Evolutionary conservation across 1,284 basidiomycete genomes (phyloP).

Genomic region (Ustilago curta): DNA sequence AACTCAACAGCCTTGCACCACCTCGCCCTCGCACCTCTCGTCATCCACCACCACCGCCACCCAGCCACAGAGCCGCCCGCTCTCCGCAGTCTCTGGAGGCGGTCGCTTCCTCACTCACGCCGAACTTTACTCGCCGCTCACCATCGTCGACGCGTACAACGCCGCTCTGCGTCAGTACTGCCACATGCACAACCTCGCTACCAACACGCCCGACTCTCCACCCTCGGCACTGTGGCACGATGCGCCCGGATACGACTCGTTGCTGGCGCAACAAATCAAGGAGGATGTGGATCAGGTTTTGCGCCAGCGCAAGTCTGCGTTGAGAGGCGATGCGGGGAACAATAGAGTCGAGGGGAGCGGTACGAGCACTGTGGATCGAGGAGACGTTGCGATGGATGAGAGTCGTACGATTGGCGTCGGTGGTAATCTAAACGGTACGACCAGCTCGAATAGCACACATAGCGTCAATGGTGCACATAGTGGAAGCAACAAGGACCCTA

Average conservation of each 20-base stretch:
- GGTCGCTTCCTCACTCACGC: conserved; percentile 24
- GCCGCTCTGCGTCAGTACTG: conserved; percentile 23
- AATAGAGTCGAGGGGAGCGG: no score
- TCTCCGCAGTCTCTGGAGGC: conserved; percentile 26
- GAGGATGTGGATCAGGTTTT: conserved; percentile 25
- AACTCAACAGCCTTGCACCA: no score
- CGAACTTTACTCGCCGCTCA: conserved; percentile 18
- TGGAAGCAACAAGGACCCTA: no score
- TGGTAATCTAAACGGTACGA: no score
- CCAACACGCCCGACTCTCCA: no score
- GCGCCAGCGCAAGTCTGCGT: neutral
- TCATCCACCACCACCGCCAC: neutral
- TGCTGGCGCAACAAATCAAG: conserved; percentile 26
- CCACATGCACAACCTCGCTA: conserved; percentile 6
- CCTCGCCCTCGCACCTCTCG: no score
- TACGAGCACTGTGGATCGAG: no score
- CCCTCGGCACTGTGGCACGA: conserved; percentile 34
- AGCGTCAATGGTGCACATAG: no score
- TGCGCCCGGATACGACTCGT: conserved; percentile 14
- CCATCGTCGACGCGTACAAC: conserved; percentile 10
- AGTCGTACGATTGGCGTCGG: no score
- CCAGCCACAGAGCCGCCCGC: conserved; percentile 20
- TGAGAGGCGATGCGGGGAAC: neutral
- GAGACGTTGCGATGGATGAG: no score
- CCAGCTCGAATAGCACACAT: no score